Conservation (phyloP, 805 yeast genomes). For the Candida dajiaensis region DNA sequence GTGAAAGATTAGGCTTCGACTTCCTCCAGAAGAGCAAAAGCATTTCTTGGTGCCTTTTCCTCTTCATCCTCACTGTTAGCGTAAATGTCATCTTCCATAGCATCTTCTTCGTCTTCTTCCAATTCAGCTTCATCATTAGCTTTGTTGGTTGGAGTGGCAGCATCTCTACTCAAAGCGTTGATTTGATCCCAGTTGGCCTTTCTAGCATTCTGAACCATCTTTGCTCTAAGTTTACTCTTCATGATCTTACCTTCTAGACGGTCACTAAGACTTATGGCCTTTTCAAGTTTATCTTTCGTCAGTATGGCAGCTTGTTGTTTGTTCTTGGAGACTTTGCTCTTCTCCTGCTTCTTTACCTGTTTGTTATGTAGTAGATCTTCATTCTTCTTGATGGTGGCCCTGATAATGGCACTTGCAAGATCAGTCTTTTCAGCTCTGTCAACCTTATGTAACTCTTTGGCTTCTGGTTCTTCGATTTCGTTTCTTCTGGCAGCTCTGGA, state of each 20-base stretch:
- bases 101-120: conserved; percentile 10
- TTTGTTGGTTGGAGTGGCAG: not conserved
- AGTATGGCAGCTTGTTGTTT: conserved; percentile 26
- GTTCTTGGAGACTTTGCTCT: conserved; percentile 23
- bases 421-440: conserved; percentile 60
- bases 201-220: conserved; percentile 53
- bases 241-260: conserved; percentile 55
- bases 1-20: conserved; percentile 6
- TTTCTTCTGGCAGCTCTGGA: conserved; percentile 79
- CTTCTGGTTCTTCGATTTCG: conserved; percentile 39
- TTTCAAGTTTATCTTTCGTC: conserved; percentile 37
- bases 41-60: conserved; percentile 13
- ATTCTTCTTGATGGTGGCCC: conserved; percentile 60
- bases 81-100: conserved; percentile 21
- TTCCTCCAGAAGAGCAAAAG: conserved; percentile 26
- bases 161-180: conserved; percentile 39
- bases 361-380: conserved; percentile 56
- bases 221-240: conserved; percentile 59
- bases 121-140: not conserved
- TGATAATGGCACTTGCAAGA: conserved; percentile 55
- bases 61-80: conserved; percentile 12
- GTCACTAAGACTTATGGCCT: conserved; percentile 47
- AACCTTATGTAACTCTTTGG: conserved; percentile 41
- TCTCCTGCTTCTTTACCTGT: conserved; percentile 33
- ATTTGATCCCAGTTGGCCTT: conserved; percentile 71